phyloP scores from a whole-genome alignment of 805 yeast genomes.

The Starmera dryadoides region DNA sequence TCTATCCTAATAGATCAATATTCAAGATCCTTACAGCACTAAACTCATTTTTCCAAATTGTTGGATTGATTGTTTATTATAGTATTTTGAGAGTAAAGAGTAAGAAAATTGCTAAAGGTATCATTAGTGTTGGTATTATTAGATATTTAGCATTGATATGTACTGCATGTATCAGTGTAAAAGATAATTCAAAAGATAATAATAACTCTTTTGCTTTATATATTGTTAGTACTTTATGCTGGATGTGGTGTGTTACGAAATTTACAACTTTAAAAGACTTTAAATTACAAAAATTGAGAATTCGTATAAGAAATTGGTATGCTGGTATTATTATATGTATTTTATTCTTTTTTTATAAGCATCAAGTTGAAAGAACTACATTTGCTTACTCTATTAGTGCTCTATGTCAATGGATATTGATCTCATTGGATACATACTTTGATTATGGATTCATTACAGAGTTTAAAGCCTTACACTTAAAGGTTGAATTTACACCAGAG shows the following conservation, averaged over 20 bases:
- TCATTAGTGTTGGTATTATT: not conserved
- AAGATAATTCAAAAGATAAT: constrained; percentile 5
- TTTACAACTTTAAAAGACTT: not conserved
- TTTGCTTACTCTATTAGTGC: constrained; percentile 12
- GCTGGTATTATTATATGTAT: not conserved
- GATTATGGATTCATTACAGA: constrained; percentile 2
- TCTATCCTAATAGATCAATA: constrained; percentile 10
- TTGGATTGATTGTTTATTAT: not conserved
- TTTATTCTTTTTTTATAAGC: constrained; percentile 7
- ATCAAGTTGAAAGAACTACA: constrained; percentile 8
- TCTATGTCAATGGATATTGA: constrained; percentile 10
- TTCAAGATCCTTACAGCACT: constrained; percentile 10
- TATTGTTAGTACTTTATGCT: constrained; percentile 1
- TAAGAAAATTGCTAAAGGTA: not conserved
- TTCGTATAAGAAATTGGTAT: constrained; percentile 1
- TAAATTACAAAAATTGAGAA: constrained; percentile 1
- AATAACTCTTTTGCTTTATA: constrained; percentile 7
- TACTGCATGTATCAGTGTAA: constrained; percentile 6
- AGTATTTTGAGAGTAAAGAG: not conserved
- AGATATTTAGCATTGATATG: constrained; percentile 3
- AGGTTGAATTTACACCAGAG: not conserved
- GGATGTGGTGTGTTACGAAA: constrained; percentile 6
- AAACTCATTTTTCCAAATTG: constrained; percentile 4
- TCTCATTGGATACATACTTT: constrained; percentile 7
- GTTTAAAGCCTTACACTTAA: not conserved